Base-by-base conservation (phyloP, 768 basidiomycete genomes). In the Wakefieldia striispora region DNA sequence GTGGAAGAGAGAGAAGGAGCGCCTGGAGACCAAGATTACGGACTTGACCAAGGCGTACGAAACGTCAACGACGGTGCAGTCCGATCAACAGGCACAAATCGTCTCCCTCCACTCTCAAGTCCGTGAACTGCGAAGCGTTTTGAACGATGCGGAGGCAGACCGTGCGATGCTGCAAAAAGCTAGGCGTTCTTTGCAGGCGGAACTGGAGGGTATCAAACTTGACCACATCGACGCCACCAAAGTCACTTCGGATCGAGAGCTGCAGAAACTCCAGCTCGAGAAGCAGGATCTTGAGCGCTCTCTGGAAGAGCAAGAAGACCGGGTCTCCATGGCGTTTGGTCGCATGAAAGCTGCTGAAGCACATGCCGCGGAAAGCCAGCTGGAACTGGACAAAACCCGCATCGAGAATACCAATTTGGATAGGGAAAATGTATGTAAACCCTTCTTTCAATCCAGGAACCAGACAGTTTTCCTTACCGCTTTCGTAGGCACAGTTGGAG, bases 1-100 rank as follows among this genome's bases (percentile, higher is more conserved):
- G 4, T 92, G 90, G 91, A 86, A 86, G 72, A 87, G 88, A 62
- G 91, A 94, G 71, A 90, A 84, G 66, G 90, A 92, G 50, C 84
- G 88, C 11, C 72, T 92, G 70, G 89, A 93, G 53, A 86, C 81
- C 45, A 91, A 89, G 77, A 89, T 93, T 45, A 65, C 64, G 5
- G 87, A 92, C 64, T 61, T 91, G 50, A 83, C 79, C 20, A 83
- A 82, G 47, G 89, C 86, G 1, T 91, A 84, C 62, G 88, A 91
- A 56, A 74, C 83, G 1, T 84, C 88, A 2, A 79, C 76, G 1
- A 77, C 77, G 35, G 84, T 80, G 1, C 89, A 91, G 58, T 72
- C 82, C 0, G 91, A 92, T 57, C 91, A 92, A 57, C 90, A 91
- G 62, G 73, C 84, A 0, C 91, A 91, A 54, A 91, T 93, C 40